These are phyloP conservation scores for Saussurea involucrata DNA, from an alignment of 129 eudicot species.

Conservation along the genomic window DNA sequence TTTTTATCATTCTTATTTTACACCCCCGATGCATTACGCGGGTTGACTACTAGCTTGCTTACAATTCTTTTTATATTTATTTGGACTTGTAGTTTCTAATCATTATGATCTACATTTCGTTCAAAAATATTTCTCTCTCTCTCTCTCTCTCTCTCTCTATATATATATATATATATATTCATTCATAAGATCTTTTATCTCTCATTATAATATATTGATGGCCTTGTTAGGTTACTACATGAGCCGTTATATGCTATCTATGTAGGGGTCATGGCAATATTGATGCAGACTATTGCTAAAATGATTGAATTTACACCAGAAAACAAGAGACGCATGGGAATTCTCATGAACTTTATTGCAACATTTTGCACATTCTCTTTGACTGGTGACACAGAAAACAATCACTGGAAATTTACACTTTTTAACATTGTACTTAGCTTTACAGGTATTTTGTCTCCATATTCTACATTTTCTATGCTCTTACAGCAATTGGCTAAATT, in stretches of 20 bases:
- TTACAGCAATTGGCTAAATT: constrained; percentile 8
- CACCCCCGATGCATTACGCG: too few species aligned
- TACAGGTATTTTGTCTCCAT: constrained; percentile 2
- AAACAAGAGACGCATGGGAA: constrained; percentile 14
- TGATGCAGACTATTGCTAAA: background rate
- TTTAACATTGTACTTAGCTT: background rate
- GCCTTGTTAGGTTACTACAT: background rate
- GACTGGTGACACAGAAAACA: background rate
- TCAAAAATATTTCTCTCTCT: too few species aligned
- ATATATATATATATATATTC: background rate
- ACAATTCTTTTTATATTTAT: too few species aligned
- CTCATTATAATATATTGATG: background rate
- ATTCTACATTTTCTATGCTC: background rate
- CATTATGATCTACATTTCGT: background rate
- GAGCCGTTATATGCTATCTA: constrained; percentile 1
- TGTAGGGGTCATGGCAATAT: constrained; percentile 7
- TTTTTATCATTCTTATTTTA: too few species aligned
- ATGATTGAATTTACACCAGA: background rate
- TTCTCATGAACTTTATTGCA: constrained; percentile 5
- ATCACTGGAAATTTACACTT: background rate
- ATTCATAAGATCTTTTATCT: background rate
- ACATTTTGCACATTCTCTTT: background rate
- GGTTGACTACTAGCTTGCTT: too few species aligned
- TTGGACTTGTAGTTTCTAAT: background rate
- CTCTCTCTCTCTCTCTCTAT: too few species aligned